Percentiles rank a stretch among this genome's conserved stretches.
phyloP scores from a whole-genome alignment of 2,329 filamentous ascomycete species.

The Exophiala aquamarina region DNA sequence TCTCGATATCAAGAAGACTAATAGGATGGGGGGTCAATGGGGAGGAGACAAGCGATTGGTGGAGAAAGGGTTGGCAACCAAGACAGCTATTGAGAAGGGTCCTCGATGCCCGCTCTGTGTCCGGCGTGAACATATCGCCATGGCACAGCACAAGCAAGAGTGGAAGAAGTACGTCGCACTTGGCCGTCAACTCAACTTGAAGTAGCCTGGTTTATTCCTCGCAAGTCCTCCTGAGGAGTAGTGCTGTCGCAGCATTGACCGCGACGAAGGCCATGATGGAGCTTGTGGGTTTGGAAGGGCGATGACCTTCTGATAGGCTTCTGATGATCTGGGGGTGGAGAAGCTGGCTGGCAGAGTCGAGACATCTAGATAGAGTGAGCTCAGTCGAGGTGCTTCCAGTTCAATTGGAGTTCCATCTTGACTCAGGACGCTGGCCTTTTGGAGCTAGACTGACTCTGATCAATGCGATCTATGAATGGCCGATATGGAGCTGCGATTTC shows the following conservation, averaged over 20 bases:
- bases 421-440: slow-evolving; percentile 3
- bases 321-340: too few relatives aligned
- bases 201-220: too few relatives aligned
- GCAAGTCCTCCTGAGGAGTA: too few relatives aligned
- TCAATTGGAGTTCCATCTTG: background rate
- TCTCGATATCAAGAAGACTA: slow-evolving; percentile 7
- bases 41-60: slow-evolving; percentile 13
- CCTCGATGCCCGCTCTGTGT: slow-evolving; percentile 21
- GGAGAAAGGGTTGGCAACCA: slow-evolving; percentile 3
- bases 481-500: slow-evolving; percentile 60
- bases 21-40: slow-evolving; percentile 10
- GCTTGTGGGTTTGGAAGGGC: too few relatives aligned
- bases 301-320: too few relatives aligned
- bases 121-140: slow-evolving; percentile 6
- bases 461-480: slow-evolving; percentile 56
- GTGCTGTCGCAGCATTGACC: too few relatives aligned
- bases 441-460: slow-evolving; percentile 19
- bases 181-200: too few relatives aligned
- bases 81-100: slow-evolving; percentile 14
- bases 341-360: too few relatives aligned
- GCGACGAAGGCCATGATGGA: too few relatives aligned
- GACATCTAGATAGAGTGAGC: too few relatives aligned
- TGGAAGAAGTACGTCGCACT: slow-evolving; percentile 19
- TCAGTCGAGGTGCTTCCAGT: too few relatives aligned
- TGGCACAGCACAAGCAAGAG: slow-evolving; percentile 8